Conservation (phyloP, 148 eudicot genomes). For the Vaccinium corymbosum region DNA sequence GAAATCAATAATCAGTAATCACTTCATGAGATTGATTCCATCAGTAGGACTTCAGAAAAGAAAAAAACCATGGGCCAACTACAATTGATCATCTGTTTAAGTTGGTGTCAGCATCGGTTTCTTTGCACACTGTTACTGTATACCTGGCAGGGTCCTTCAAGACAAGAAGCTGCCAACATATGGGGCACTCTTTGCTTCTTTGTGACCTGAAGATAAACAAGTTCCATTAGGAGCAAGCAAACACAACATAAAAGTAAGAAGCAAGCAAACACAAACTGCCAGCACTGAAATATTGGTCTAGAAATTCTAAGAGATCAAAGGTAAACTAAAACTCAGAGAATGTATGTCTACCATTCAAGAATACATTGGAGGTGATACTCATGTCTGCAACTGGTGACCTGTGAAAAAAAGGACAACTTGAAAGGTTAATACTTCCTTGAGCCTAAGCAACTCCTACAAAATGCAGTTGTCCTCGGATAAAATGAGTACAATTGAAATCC, state of each 20-base stretch:
- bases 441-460: neutral
- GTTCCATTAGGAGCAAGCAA: neutral
- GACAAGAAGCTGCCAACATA: conserved; percentile 67
- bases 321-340: neutral
- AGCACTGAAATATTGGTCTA: neutral
- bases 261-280: neutral
- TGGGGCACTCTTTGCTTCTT: conserved; percentile 81
- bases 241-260: neutral
- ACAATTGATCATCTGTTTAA: neutral
- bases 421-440: neutral
- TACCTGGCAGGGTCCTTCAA: conserved; percentile 75
- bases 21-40: neutral
- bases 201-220: conserved; percentile 53
- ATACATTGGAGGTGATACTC: conserved; percentile 88
- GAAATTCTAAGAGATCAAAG: neutral
- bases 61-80: neutral
- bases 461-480: neutral
- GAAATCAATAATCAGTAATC: neutral
- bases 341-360: conserved; percentile 64
- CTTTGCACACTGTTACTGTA: neutral
- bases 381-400: conserved; percentile 78
- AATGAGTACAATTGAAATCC: neutral
- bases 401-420: conserved; percentile 10
- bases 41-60: neutral
- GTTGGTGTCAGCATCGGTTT: no score